Base-by-base conservation (phyloP, 2,329 filamentous ascomycete genomes). In the Ceratocystis eucalypticola region DNA sequence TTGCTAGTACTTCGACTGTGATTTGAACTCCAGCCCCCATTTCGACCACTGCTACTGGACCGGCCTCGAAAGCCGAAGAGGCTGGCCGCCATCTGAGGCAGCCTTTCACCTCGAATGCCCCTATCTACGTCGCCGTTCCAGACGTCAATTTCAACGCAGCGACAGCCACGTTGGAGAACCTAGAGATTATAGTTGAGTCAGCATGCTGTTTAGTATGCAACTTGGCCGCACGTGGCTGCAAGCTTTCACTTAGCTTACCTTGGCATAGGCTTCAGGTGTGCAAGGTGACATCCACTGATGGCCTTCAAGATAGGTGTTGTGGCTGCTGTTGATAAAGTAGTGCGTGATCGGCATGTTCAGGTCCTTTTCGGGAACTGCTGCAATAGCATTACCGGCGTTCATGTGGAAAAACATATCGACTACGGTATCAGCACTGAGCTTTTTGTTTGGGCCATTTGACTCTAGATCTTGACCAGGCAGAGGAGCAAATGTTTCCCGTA, bases 141-240 rank as follows among this genome's bases (percentile, higher is more conserved):
- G 2, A 96, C 91, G 72, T 96, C 93, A 66, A 96, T 94, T 74
- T 96, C 92, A 61, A 96, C 91, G 72, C 91, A 96, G 69, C 92
- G 85, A 72, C 92, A 96, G 61, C 89, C 89, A 64, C 85, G 82
- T 45, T 83, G 79, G 12, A 96, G 83, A 12, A 88, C 87, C 82
- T 89, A 53, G 10, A 25, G 10, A 30, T 7, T 12, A 20, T 22
- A 41, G 10, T 41, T 12, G 1, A 12, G 65, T 53, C 25, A 50
- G 44, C 10, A 48, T 48, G 30, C 55, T 8, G 28, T 37, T 17
- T 45, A 7, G 22, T 20, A 10, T 10, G 7, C 48, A 12, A 41
- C 3, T 15, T 41, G 0, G 37, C n/a, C 2, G 12, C 28, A 33
- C 41, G 7, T 37, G 25, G 61, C 6, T 48, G 22, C 28, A 20